Percentiles rank a stretch among this genome's conserved stretches.
These are phyloP conservation scores for Gossypium mustelinum DNA, from an alignment of 345 rosid genomes.

Conservation along the genomic window DNA sequence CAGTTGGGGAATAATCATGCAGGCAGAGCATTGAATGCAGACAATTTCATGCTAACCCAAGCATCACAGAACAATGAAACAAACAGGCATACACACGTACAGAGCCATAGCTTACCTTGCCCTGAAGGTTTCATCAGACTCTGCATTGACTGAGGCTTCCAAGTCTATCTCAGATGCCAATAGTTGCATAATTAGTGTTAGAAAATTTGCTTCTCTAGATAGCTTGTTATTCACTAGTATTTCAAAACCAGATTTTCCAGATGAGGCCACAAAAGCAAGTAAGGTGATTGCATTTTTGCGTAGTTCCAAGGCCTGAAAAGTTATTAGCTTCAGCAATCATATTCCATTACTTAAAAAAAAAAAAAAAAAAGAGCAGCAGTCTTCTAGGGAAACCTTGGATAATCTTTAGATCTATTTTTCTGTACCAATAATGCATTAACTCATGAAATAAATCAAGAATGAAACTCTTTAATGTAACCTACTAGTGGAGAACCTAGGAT, in stretches of 20 bases:
- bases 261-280: conserved; percentile 72
- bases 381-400: not conserved
- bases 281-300: conserved; percentile 51
- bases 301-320: conserved; percentile 69
- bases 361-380: not conserved
- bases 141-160: conserved; percentile 36
- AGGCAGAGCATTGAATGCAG: not conserved
- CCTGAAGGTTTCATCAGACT: conserved; percentile 43
- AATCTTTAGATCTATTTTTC: not conserved
- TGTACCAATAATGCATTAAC: not conserved
- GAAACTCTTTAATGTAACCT: conserved; percentile 6
- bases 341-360: not conserved
- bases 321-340: conserved; percentile 10
- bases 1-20: not conserved
- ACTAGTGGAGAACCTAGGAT: conserved; percentile 26
- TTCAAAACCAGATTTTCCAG: conserved; percentile 70
- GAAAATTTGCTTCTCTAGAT: conserved; percentile 49
- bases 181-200: conserved; percentile 64
- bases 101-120: conserved; percentile 46
- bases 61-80: not conserved
- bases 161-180: conserved; percentile 58
- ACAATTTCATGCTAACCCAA: conserved; percentile 2
- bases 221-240: conserved; percentile 47
- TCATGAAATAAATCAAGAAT: not conserved
- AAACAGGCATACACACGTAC: not conserved